Base-by-base conservation (phyloP, 75 land plant species). In the Ceratopteris richardii region DNA sequence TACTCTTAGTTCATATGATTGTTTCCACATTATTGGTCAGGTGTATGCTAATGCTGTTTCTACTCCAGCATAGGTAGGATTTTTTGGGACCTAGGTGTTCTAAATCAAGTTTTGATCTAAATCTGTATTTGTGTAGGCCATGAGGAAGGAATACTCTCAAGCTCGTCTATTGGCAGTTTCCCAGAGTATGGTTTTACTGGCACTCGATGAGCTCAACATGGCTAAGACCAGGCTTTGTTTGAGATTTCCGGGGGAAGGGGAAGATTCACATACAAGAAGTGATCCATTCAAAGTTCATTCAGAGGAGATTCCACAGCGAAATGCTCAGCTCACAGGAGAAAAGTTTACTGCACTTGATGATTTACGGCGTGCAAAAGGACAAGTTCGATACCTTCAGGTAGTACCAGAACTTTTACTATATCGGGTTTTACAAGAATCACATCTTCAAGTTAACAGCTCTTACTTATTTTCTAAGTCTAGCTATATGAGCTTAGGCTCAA, bases 151-250 rank as follows among this genome's bases (percentile, higher is more conserved):
- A 67, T 84, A 70, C 67, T 63, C 82, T 1, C 81, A 69, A 51
- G 86, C 89, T 57, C 80, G 87, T 52, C 41, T 52, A 12, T 66
- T 90, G 73, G 82, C 92, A 51, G 63, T 57, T 29, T 78, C 84
- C 17, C 99, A 95, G 68, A 86, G 88, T 26, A 85, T 80, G 64
- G 66, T 86, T 52, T 57, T 95, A 37, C 69, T 74, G 58, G 97
- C 97, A 61, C 75, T 91, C 68, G 97, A 95, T 82, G 99, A 95
- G 64, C 77, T 90, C 29, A 90, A 80, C 60, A 87, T 90, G 97
- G 79, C 97, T 40, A 84, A 83, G 24, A 76, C 97, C 57, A 68
- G 99, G 28, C 61, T 92, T 53, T 79, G 79, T 14, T 63, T 94
- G 17, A 72, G 66, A 43, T 76, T 62, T 30, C 65, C 74, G 50